Percentiles rank a stretch among this genome's conserved stretches.
These are phyloP conservation scores for Aspergillus proliferans DNA, from an alignment of 2,329 filamentous ascomycete genomes.

Conservation along the genomic window DNA sequence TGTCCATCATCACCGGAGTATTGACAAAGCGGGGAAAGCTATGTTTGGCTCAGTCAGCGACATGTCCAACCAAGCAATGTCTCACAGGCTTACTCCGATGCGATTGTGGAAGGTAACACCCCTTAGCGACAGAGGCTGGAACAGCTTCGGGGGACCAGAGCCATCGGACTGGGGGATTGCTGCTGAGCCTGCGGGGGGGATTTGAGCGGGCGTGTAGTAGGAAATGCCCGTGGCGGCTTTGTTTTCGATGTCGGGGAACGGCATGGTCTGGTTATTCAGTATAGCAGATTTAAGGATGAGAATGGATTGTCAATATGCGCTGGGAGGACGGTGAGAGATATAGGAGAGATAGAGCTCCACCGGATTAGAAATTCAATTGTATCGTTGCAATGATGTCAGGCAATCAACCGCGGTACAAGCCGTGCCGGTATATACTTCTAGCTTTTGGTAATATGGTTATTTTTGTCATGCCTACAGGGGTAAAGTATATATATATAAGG, in stretches of 20 bases:
- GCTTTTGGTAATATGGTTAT: too few relatives aligned
- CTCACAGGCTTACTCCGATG: slow-evolving; percentile 9
- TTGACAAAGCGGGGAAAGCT: slow-evolving; percentile 52
- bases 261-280: slow-evolving; percentile 5
- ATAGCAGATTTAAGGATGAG: not conserved
- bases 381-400: not conserved
- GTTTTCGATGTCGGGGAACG: slow-evolving; percentile 28
- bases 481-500: too few relatives aligned
- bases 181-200: slow-evolving; percentile 33
- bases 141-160: slow-evolving; percentile 48
- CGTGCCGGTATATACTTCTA: too few relatives aligned
- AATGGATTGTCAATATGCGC: not conserved
- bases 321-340: not conserved
- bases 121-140: slow-evolving; percentile 53
- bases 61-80: not conserved
- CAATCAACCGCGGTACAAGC: too few relatives aligned
- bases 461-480: too few relatives aligned
- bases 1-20: slow-evolving; percentile 44
- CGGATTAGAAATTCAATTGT: not conserved
- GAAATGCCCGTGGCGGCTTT: slow-evolving; percentile 36
- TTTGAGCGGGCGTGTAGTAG: slow-evolving; percentile 35
- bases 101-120: slow-evolving; percentile 53
- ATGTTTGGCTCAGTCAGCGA: not conserved
- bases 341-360: not conserved
- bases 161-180: slow-evolving; percentile 38